Evolutionary conservation across 2,329 filamentous ascomycete species (phyloP).

Genomic region (Penicillium paneum): DNA sequence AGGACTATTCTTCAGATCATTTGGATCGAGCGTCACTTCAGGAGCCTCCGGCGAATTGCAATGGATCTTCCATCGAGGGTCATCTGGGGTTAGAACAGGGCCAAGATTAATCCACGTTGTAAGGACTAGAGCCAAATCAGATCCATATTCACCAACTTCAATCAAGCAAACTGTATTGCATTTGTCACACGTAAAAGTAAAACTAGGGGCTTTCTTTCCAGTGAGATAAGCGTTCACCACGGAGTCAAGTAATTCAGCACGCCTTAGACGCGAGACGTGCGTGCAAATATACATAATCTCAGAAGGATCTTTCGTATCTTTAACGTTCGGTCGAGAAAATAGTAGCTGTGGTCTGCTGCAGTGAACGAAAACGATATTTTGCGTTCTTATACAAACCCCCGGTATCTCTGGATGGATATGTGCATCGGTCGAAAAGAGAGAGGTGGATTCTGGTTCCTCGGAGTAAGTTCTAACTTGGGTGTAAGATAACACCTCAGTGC

Average conservation of each 20-base stretch:
- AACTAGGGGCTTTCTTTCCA: not conserved
- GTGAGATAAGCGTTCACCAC: not conserved
- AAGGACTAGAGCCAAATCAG: not conserved
- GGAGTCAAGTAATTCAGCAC: not conserved
- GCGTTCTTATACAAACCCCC: not conserved
- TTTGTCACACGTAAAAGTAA: not conserved
- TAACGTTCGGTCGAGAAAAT: not conserved
- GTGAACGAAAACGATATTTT: not conserved
- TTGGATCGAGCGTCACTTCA: not conserved
- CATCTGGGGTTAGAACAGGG: not conserved
- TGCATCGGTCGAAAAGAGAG: not conserved
- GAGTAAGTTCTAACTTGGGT: not conserved
- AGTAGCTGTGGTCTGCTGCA: not conserved
- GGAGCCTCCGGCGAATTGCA: not conserved
- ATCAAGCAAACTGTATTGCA: not conserved
- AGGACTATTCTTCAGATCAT: not conserved
- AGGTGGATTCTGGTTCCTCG: not conserved
- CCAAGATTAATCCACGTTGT: not conserved
- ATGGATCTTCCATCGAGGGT: not conserved
- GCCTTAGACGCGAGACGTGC: not conserved
- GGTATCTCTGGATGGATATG: not conserved
- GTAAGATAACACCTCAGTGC: not conserved
- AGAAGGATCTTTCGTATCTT: not conserved
- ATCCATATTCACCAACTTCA: not conserved
- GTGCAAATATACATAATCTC: not conserved